phyloP scores from a whole-genome alignment of 176 grass and related monocot species.

The Zizania latifolia region DNA sequence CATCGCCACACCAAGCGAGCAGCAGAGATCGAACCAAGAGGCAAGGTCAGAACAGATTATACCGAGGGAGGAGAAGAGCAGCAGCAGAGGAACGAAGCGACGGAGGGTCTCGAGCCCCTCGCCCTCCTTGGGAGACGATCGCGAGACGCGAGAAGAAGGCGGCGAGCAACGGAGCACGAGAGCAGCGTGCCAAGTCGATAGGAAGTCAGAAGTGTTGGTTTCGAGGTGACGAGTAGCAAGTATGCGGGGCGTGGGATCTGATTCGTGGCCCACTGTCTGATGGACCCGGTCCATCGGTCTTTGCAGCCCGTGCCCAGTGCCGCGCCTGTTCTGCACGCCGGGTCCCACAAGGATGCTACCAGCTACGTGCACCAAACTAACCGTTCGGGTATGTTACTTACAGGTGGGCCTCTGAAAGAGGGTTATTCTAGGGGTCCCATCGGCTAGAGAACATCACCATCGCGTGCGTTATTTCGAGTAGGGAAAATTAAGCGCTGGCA shows the following conservation, averaged over 20 bases:
- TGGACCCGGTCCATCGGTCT: too few relatives aligned
- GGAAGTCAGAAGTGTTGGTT: neutral
- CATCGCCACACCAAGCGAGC: neutral
- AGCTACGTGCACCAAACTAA: neutral
- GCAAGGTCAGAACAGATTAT: neutral
- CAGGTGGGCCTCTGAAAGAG: neutral
- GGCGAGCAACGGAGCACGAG: neutral
- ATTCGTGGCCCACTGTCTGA: too few relatives aligned
- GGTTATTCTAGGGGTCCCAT: neutral
- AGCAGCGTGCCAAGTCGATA: too few relatives aligned
- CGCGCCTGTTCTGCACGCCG: neutral
- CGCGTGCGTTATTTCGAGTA: neutral
- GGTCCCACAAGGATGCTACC: neutral
- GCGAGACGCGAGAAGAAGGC: conserved; percentile 1
- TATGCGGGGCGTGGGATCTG: too few relatives aligned
- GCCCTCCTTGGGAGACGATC: neutral
- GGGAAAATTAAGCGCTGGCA: neutral
- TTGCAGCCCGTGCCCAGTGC: neutral
- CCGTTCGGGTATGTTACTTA: neutral
- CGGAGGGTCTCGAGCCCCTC: neutral
- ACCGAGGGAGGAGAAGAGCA: neutral
- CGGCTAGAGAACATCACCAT: neutral
- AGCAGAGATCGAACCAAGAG: neutral
- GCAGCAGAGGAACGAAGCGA: neutral
- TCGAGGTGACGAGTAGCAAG: neutral